A percentile compares a stretch with the other conserved stretches of the same genome.
Conservation (phyloP, 139 green algal genomes). For the Mychonastes homosphaera region DNA sequence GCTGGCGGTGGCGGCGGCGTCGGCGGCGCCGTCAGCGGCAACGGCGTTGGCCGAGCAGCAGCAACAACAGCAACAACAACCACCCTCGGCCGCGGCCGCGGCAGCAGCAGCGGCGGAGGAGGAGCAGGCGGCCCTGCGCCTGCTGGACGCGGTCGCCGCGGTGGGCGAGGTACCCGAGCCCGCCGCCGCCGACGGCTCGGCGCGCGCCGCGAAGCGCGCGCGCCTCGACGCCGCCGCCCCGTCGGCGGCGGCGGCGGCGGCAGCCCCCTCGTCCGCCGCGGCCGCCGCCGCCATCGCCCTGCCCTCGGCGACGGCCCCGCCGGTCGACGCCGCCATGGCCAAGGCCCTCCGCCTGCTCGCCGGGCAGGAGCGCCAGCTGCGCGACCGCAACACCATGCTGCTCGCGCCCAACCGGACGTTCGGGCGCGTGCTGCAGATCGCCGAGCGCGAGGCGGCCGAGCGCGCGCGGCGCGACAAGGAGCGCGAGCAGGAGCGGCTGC, state of each 20-base stretch:
- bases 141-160: too few relatives aligned
- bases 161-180: too few relatives aligned
- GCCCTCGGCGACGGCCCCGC: not conserved
- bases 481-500: slow-evolving; percentile 1
- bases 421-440: slow-evolving; percentile 14
- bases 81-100: too few relatives aligned
- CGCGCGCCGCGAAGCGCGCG: too few relatives aligned
- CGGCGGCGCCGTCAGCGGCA: not conserved
- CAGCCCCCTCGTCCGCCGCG: not conserved
- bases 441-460: not conserved
- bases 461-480: not conserved
- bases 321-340: slow-evolving; percentile 10
- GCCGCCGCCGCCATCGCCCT: not conserved
- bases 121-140: too few relatives aligned
- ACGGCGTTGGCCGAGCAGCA: not conserved
- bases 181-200: too few relatives aligned
- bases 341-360: slow-evolving; percentile 14
- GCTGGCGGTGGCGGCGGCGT: not conserved
- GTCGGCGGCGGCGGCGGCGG: not conserved
- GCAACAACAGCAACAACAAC: not conserved
- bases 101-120: too few relatives aligned
- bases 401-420: slow-evolving; percentile 31
- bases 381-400: slow-evolving; percentile 43
- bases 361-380: slow-evolving; percentile 36
- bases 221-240: not conserved